Conservation (phyloP, 306 rosid genomes). For the Senna tora region DNA sequence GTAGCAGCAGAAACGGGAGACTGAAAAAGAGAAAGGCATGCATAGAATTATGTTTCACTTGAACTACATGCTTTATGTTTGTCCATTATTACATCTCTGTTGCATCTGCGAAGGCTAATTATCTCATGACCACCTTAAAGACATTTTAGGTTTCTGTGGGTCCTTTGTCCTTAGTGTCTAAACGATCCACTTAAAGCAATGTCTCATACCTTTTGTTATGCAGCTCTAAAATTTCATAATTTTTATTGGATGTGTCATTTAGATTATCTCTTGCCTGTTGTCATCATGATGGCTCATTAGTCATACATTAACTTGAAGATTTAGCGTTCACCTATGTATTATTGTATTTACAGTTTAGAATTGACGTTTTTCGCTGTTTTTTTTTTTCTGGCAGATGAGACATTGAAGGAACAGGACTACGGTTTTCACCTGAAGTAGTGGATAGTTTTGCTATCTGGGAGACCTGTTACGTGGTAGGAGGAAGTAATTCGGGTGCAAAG, state of each 20-base stretch:
- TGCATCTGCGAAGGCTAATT: constrained; percentile 5
- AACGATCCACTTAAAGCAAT: constrained; percentile 3
- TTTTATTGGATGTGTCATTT: constrained; percentile 13
- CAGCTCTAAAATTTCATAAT: neutral
- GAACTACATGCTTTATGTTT: constrained; percentile 1
- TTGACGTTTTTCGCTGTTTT: constrained; percentile 33
- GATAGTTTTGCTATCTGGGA: neutral
- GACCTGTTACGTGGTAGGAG: constrained; percentile 13
- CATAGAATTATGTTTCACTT: constrained; percentile 22
- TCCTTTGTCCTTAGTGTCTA: constrained; percentile 6
- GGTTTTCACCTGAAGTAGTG: neutral
- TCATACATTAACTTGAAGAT: constrained; percentile 2
- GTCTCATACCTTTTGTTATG: neutral
- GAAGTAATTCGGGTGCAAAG: constrained; percentile 13
- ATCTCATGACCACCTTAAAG: neutral
- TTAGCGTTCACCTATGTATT: constrained; percentile 6
- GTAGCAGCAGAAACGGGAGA: constrained; percentile 51
- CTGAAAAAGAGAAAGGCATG: constrained; percentile 76
- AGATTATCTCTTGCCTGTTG: constrained; percentile 2
- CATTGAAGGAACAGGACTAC: constrained; percentile 42
- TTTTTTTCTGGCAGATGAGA: constrained; percentile 56
- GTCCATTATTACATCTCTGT: constrained; percentile 16
- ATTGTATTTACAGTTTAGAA: neutral
- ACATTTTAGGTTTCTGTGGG: constrained; percentile 1
- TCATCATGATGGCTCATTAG: constrained; percentile 15